phyloP scores from a whole-genome alignment of 192 early-diverging fungal genomes.

The Neocallimastix lanati region DNA sequence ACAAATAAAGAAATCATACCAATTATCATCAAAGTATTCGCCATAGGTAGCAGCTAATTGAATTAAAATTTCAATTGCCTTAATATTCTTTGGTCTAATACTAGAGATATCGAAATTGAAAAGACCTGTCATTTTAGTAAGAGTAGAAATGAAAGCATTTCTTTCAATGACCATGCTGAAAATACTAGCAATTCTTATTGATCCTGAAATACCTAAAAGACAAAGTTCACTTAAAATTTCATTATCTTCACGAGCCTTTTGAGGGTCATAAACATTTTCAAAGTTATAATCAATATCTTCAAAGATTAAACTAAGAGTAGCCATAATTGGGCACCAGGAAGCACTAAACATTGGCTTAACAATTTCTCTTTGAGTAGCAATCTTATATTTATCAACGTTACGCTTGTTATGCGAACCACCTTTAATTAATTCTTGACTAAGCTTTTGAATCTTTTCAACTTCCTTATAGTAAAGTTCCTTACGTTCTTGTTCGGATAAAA shows the following conservation, averaged over 20 bases:
- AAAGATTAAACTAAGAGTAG: neutral
- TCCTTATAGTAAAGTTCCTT: neutral
- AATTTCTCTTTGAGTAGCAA: neutral
- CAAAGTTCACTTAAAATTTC: neutral
- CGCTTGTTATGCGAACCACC: neutral
- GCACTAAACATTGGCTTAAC: slow-evolving; percentile 1
- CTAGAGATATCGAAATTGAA: neutral
- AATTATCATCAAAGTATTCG: slow-evolving; percentile 1
- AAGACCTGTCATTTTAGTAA: slow-evolving; percentile 1
- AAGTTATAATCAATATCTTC: neutral
- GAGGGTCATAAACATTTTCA: neutral
- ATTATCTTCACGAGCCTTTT: neutral
- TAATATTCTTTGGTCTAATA: slow-evolving; percentile 1
- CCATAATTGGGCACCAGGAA: neutral
- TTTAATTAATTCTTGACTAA: neutral
- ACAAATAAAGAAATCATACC: slow-evolving; percentile 3
- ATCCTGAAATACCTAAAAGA: slow-evolving; percentile 1
- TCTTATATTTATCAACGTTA: neutral
- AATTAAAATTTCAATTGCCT: slow-evolving; percentile 3
- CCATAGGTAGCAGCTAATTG: neutral
- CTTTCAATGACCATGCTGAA: slow-evolving; percentile 3
- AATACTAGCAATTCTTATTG: neutral
- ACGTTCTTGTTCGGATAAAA: neutral
- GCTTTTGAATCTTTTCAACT: neutral
- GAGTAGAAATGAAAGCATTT: slow-evolving; percentile 2